Base-by-base conservation (phyloP, 2,329 filamentous ascomycete species). In the Cylindrodendrum hubeiense region DNA sequence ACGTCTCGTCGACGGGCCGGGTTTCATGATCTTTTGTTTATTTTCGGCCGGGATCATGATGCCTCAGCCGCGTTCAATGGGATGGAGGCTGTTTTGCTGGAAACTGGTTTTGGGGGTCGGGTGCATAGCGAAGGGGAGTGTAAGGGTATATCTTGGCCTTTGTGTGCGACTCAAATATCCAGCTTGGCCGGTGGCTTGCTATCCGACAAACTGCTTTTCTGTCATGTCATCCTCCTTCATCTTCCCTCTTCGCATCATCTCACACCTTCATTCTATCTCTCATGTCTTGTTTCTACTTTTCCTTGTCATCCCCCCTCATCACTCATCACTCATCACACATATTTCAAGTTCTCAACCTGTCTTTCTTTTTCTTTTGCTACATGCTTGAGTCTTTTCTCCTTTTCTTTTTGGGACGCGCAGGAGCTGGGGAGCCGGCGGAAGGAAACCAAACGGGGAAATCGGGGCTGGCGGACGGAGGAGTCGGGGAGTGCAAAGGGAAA, bases 81-180 rank as follows among this genome's bases (percentile, higher is more conserved):
- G 69, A 70, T 66, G 72, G 61, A 67, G 75, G 76, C 71, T 71
- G 75, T 76, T 79, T 80, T 81, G 80, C 81, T 81, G 83, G 79
- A 81, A 78, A 75, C 75, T 77, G 77, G 76, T 78, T 76, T 71
- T 68, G 77, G 72, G 76, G 74, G 74, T 74, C 73, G 75, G 79
- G 77, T 81, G 80, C 80, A 82, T 82, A 82, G 80, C 80, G 80
- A 80, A 78, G 78, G 78, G 79, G 78, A 79, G 79, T 79, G 79
- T 79, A 78, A 74, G 75, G 79, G 73, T 78, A 77, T 77, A 77
- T 75, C 74, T 78, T 79, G 77, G 77, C 75, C 77, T 75, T 79
- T 78, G 68, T 75, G 75, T 74, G 76, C 78, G 78, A 76, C 66
- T 73, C 68, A 71, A 72, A 71, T 74, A 70, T 74, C 71, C 71